These are phyloP conservation scores for Harringtonia aguacate DNA, from an alignment of 2,329 filamentous ascomycete species.

Conservation along the genomic window DNA sequence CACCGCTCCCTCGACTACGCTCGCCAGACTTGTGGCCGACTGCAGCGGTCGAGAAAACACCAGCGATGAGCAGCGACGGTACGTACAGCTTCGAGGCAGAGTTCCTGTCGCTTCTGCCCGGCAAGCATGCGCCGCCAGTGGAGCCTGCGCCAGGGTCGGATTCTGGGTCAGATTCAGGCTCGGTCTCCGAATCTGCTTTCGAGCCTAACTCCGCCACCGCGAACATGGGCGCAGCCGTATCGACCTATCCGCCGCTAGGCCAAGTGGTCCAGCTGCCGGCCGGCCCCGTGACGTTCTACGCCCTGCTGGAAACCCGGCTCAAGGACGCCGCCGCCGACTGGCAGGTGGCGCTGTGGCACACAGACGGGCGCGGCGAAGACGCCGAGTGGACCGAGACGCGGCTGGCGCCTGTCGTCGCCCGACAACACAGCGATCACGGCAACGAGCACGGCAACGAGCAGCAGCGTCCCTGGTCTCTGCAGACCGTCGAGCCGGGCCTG, in stretches of 20 bases:
- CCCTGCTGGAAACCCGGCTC: constrained; percentile 60
- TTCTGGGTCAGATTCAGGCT: too few species aligned
- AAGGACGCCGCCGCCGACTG: constrained; percentile 29
- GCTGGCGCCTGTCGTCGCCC: constrained; percentile 21
- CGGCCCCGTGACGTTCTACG: constrained; percentile 47
- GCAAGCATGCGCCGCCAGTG: background rate
- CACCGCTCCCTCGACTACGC: background rate
- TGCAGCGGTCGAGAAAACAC: background rate
- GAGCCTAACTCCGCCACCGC: background rate
- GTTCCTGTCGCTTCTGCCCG: constrained; percentile 10
- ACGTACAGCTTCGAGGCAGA: constrained; percentile 11
- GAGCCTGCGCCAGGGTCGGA: too few species aligned
- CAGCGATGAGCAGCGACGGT: background rate
- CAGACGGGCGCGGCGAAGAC: constrained; percentile 11
- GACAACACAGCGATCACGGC: too few species aligned
- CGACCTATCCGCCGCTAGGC: constrained; percentile 59
- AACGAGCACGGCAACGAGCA: constrained; percentile 6
- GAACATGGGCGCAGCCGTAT: constrained; percentile 5
- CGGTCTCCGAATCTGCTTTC: background rate
- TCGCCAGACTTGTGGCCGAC: too few species aligned
- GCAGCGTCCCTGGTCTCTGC: constrained; percentile 28
- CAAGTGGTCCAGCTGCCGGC: constrained; percentile 54
- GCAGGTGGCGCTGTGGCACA: constrained; percentile 68
- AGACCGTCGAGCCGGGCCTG: constrained; percentile 23
- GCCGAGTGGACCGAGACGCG: constrained; percentile 39